phyloP scores from a whole-genome alignment of 805 yeast genomes.

The Torulaspora gathmanii region DNA sequence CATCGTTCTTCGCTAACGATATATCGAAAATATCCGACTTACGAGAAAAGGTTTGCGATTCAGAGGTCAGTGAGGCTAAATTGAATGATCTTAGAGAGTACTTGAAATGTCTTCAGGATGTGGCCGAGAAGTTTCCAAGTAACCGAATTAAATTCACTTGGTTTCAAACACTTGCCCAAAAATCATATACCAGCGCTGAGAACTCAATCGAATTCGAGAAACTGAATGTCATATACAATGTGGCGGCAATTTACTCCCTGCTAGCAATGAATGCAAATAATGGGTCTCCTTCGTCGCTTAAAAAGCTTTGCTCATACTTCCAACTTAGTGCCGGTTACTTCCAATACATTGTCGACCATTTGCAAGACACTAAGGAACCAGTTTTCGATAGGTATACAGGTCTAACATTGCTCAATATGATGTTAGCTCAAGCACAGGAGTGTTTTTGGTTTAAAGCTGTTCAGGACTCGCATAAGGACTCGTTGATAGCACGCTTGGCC shows the following conservation, averaged over 20 bases:
- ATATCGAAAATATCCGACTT: constrained; percentile 41
- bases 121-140: constrained; percentile 57
- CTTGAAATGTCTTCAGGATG: constrained; percentile 40
- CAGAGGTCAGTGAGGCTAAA: constrained; percentile 38
- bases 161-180: constrained; percentile 63
- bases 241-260: constrained; percentile 60
- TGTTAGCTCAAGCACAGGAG: constrained; percentile 86
- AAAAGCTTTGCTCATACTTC: constrained; percentile 56
- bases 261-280: constrained; percentile 47
- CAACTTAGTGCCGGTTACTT: constrained; percentile 73
- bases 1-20: constrained; percentile 41
- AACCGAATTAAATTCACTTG: constrained; percentile 62
- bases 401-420: constrained; percentile 46
- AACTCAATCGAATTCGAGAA: constrained; percentile 56
- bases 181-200: constrained; percentile 45
- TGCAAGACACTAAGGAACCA: constrained; percentile 15
- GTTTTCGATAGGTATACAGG: constrained; percentile 47
- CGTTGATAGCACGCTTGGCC: constrained; percentile 60
- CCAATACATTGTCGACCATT: constrained; percentile 33
- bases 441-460: constrained; percentile 72
- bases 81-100: constrained; percentile 43
- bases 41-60: constrained; percentile 40
- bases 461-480: constrained; percentile 44
- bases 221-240: constrained; percentile 59
- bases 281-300: constrained; percentile 49